Percentiles rank a stretch among this genome's conserved stretches.
phyloP scores from a whole-genome alignment of 2,329 filamentous ascomycete species.

The Fusarium chaquense region DNA sequence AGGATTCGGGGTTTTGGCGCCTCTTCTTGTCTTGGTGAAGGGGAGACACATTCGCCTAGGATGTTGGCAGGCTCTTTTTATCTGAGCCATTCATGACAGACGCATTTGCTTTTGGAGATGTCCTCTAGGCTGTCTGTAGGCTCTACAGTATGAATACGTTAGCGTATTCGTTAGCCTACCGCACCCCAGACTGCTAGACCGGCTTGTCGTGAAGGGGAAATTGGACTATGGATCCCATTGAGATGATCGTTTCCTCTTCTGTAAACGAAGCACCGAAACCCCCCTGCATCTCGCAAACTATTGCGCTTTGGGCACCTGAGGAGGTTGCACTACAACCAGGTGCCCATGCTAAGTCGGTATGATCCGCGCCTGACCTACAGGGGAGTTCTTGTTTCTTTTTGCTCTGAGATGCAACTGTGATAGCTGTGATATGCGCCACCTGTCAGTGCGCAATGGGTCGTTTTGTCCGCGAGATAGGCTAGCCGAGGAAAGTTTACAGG shows the following conservation, averaged over 20 bases:
- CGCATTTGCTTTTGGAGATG: slow-evolving; percentile 11
- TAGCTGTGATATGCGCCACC: slow-evolving; percentile 11
- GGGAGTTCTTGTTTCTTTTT: neutral
- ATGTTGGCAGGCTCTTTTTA: slow-evolving; percentile 15
- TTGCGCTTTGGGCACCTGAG: slow-evolving; percentile 20
- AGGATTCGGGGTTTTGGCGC: neutral
- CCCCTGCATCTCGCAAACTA: slow-evolving; percentile 37
- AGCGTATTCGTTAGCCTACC: neutral
- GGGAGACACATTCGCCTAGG: slow-evolving; percentile 2
- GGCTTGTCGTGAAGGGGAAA: slow-evolving; percentile 6
- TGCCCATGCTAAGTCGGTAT: neutral
- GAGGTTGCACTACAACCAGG: slow-evolving; percentile 15
- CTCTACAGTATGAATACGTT: slow-evolving; percentile 3
- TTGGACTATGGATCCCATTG: neutral
- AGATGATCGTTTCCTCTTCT: slow-evolving; percentile 4
- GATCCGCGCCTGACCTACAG: slow-evolving; percentile 6
- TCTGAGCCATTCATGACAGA: slow-evolving; percentile 22
- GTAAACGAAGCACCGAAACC: neutral
- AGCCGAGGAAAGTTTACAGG: neutral
- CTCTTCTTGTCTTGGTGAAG: neutral
- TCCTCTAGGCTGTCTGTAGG: neutral
- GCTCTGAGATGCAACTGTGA: neutral
- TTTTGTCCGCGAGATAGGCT: neutral
- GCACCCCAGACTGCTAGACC: neutral
- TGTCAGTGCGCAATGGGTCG: slow-evolving; percentile 18